Percentiles rank a stretch among this genome's conserved stretches.
These are phyloP conservation scores for Suillus hirtellus DNA, from an alignment of 768 basidiomycete species.

Conservation along the genomic window DNA sequence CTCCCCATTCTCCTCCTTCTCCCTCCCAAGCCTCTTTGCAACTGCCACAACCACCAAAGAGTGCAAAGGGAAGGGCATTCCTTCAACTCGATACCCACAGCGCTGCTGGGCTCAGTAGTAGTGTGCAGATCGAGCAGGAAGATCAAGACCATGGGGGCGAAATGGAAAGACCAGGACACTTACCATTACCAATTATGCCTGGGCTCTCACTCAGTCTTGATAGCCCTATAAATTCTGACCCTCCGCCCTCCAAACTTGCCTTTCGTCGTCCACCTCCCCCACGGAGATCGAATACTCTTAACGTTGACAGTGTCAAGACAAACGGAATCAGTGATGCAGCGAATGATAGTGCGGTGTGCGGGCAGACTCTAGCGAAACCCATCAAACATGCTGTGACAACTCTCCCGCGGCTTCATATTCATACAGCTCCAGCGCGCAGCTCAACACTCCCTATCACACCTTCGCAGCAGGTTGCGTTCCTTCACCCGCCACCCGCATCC, in stretches of 20 bases:
- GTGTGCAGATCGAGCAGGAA: conserved; percentile 2
- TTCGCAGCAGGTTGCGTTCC: conserved; percentile 21
- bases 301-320: conserved; percentile 18
- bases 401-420: conserved; percentile 61
- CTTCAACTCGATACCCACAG: conserved; percentile 68
- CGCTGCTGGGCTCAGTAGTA: conserved; percentile 45
- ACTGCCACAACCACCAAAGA: conserved; percentile 25
- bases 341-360: background rate
- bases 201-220: conserved; percentile 39
- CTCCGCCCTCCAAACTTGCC: conserved; percentile 62
- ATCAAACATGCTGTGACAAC: conserved; percentile 20
- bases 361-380: background rate
- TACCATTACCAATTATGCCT: conserved; percentile 62
- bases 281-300: conserved; percentile 62
- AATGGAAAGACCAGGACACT: conserved; percentile 52
- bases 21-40: conserved; percentile 16
- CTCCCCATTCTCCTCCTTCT: background rate
- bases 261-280: conserved; percentile 54
- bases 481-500: conserved; percentile 39
- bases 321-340: background rate
- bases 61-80: conserved; percentile 47
- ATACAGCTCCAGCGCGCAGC: conserved; percentile 57
- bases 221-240: conserved; percentile 55
- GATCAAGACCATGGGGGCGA: conserved; percentile 37
- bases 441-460: conserved; percentile 56